Conservation (phyloP, 164 flowering plant species). For the Hamamelis virginiana region DNA sequence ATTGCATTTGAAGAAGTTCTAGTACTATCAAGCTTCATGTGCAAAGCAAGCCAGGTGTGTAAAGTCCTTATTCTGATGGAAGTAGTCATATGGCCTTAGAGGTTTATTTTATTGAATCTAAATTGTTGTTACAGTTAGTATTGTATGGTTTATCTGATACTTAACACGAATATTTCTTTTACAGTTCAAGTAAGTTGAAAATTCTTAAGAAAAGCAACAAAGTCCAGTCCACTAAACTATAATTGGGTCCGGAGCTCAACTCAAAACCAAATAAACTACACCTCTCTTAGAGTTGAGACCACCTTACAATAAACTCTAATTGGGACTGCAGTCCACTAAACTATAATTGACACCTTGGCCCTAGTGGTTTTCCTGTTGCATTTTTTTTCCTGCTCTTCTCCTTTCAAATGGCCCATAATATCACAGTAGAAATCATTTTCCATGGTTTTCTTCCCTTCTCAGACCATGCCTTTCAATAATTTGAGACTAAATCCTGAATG, state of each 20-base stretch:
- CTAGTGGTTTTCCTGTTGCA: neutral
- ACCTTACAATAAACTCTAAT: too few relatives aligned
- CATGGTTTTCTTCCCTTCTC: too few relatives aligned
- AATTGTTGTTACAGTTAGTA: neutral
- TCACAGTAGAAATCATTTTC: too few relatives aligned
- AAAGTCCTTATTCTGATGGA: conserved; percentile 5
- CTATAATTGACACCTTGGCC: neutral
- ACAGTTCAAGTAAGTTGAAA: neutral
- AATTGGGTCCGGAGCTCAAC: neutral
- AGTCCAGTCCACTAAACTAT: neutral
- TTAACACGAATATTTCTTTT: neutral
- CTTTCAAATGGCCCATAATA: too few relatives aligned
- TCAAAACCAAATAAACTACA: neutral
- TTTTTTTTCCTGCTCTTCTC: neutral
- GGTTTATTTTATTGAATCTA: neutral
- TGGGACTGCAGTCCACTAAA: too few relatives aligned
- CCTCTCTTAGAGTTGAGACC: too few relatives aligned
- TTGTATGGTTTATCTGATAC: neutral
- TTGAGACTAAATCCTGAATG: too few relatives aligned
- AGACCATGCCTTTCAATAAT: too few relatives aligned
- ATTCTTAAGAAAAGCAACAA: neutral
- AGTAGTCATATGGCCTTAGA: neutral
- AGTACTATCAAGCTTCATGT: conserved; percentile 80
- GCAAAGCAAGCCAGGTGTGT: conserved; percentile 77
- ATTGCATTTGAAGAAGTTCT: conserved; percentile 84